Evolutionary conservation across 1,284 basidiomycete genomes (phyloP).

Genomic region (Entoloma clypeatum): DNA sequence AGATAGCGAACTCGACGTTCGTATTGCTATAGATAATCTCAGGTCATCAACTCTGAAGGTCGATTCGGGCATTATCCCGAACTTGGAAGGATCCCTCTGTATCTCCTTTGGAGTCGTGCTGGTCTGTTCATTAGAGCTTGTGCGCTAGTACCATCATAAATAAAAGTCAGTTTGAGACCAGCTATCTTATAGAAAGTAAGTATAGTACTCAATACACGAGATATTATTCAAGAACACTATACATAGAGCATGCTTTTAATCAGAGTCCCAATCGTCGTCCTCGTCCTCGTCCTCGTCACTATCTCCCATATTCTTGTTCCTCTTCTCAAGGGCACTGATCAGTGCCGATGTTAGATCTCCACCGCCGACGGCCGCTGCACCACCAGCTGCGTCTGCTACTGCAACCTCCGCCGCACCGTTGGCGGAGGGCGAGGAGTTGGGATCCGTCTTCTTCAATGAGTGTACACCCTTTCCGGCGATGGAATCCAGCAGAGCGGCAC

Average conservation of each 20-base stretch:
- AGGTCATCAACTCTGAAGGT: too few relatives aligned
- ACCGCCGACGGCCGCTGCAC: constrained; percentile 32
- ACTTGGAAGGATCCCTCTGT: too few relatives aligned
- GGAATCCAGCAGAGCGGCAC: constrained; percentile 54
- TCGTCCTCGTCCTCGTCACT: constrained; percentile 89
- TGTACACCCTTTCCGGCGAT: constrained; percentile 60
- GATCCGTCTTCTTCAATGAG: constrained; percentile 67
- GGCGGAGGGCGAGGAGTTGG: constrained; percentile 23
- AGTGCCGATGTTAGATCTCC: constrained; percentile 51
- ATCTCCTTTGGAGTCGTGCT: too few relatives aligned
- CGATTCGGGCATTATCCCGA: too few relatives aligned
- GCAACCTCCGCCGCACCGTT: constrained; percentile 30
- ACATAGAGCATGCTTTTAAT: constrained; percentile 12
- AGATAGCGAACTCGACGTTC: too few relatives aligned
- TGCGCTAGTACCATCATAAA: too few relatives aligned
- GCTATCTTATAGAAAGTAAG: too few relatives aligned
- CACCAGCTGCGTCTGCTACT: constrained; percentile 38
- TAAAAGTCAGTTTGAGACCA: too few relatives aligned
- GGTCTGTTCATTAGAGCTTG: too few relatives aligned
- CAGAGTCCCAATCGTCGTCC: constrained; percentile 81
- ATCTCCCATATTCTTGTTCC: constrained; percentile 90
- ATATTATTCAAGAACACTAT: too few relatives aligned
- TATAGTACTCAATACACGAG: too few relatives aligned
- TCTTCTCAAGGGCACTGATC: constrained; percentile 54
- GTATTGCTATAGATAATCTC: too few relatives aligned